Base-by-base conservation (phyloP, 2,329 filamentous ascomycete species). In the Colletotrichum chlorophyti region DNA sequence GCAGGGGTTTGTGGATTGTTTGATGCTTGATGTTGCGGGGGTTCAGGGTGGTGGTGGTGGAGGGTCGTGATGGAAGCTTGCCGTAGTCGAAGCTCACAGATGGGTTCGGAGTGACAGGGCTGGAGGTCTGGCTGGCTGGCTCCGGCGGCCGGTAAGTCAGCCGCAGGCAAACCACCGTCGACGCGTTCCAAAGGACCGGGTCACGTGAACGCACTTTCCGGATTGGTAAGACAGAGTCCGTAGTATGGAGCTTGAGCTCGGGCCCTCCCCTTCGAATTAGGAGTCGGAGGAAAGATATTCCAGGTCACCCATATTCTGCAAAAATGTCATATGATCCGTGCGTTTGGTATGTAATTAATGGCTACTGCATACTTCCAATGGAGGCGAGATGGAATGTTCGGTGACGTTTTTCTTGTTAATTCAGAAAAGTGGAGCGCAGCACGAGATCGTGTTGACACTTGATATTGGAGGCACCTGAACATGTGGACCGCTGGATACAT, bases 101-200 rank as follows among this genome's bases (percentile, higher is more conserved):
- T 31, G 57, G 52, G 21, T 58, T 58, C 45, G 46, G 46, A 58
- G 58, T 58, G 53, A 60, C 58, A 60, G 58, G 53, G 58, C 46
- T 50, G 41, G 46, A 60, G 32, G 53, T 52, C 34, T 58, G 34
- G 34, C 34, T 37, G 34, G 34, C 31, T 46, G 58, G 53, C 58
- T 58, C 47, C 38, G 58, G 60, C 31, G 38, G 43, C 38, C 46
- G 38, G 42, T 43, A 31, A 50, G 48, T 54, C 48, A 60, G 59
- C 59, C 54, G 54, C 51, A 63, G 62, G 62, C 62, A 63, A 62
- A 62, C 62, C 32, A 62, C 43, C 23, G 51, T 47, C 60, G 52
- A 63, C 62, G 62, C 62, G 62, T 63, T 57, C 60, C 42, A 37
- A 26, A 17, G 43, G 31, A 3, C 7, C 2, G 19, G 6, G 7